A percentile compares a stretch with the other conserved stretches of the same genome.
phyloP scores from a whole-genome alignment of 495 filamentous ascomycete species.

The Xylaria castorea region DNA sequence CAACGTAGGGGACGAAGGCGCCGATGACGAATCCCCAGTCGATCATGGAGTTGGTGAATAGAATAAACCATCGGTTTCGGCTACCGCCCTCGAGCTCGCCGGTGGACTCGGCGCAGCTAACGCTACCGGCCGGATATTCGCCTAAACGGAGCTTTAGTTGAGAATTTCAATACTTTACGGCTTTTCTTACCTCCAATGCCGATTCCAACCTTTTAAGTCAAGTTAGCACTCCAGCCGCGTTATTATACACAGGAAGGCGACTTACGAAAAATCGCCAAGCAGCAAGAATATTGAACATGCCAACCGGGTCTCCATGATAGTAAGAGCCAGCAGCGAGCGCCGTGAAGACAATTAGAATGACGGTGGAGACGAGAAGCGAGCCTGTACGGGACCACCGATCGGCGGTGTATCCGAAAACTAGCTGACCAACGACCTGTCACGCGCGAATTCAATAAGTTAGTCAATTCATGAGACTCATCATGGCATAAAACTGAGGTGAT shows the following conservation, averaged over 20 bases:
- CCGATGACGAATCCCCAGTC: slow-evolving; percentile 81
- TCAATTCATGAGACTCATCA: neutral
- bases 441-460: slow-evolving; percentile 23
- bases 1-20: slow-evolving; percentile 72
- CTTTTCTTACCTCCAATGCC: slow-evolving; percentile 77
- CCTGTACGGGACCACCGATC: slow-evolving; percentile 86
- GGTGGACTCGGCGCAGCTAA: slow-evolving; percentile 82
- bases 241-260: neutral
- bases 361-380: slow-evolving; percentile 78
- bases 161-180: slow-evolving; percentile 66
- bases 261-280: slow-evolving; percentile 86
- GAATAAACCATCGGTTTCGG: slow-evolving; percentile 87
- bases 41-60: slow-evolving; percentile 92
- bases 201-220: slow-evolving; percentile 50
- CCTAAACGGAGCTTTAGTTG: slow-evolving; percentile 69
- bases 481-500: neutral
- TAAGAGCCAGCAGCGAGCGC: slow-evolving; percentile 80
- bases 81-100: slow-evolving; percentile 82
- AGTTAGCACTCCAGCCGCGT: slow-evolving; percentile 19
- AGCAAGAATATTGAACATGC: slow-evolving; percentile 81
- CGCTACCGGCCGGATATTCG: slow-evolving; percentile 90
- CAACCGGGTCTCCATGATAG: slow-evolving; percentile 66
- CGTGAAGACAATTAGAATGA: slow-evolving; percentile 84
- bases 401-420: slow-evolving; percentile 80
- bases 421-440: slow-evolving; percentile 69